A percentile compares a stretch with the other conserved stretches of the same genome.
Conservation (phyloP, 306 rosid genomes). For the Rubus parviflorus region DNA sequence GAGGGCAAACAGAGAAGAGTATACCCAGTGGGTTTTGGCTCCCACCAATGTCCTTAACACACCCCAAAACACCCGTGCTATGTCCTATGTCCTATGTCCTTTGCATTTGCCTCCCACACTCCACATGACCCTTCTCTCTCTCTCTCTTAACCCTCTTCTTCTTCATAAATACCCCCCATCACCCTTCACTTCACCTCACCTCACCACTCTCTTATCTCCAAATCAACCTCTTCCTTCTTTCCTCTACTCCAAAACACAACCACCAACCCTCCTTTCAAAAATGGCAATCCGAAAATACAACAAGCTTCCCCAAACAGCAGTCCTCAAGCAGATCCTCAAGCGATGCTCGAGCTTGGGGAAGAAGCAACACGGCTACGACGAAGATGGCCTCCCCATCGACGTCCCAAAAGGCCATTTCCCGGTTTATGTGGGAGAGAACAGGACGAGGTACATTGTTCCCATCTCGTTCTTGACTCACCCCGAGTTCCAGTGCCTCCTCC, state of each 20-base stretch:
- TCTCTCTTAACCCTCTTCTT: conserved; percentile 7
- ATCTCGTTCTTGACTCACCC: conserved; percentile 83
- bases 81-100: conserved; percentile 49
- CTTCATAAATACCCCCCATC: conserved; percentile 58
- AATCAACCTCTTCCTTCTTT: background rate
- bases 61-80: conserved; percentile 68
- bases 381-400: conserved; percentile 63
- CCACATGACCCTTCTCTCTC: conserved; percentile 35
- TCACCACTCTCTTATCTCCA: background rate
- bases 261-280: background rate
- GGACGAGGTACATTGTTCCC: conserved; percentile 82
- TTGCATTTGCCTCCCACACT: conserved; percentile 19
- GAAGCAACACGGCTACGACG: conserved; percentile 43
- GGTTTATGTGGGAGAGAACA: conserved; percentile 81
- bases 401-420: conserved; percentile 93
- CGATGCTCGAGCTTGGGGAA: conserved; percentile 81
- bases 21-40: conserved; percentile 47
- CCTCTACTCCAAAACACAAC: background rate
- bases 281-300: conserved; percentile 73
- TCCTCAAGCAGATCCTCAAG: conserved; percentile 75
- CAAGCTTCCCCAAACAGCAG: conserved; percentile 68
- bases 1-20: conserved; percentile 44
- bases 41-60: conserved; percentile 57
- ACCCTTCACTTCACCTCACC: background rate
- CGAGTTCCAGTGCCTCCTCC: conserved; percentile 72